A percentile compares a stretch with the other conserved stretches of the same genome.
Evolutionary conservation across 2,329 filamentous ascomycete species (phyloP).

Genomic region (Fusarium fracticaudum): DNA sequence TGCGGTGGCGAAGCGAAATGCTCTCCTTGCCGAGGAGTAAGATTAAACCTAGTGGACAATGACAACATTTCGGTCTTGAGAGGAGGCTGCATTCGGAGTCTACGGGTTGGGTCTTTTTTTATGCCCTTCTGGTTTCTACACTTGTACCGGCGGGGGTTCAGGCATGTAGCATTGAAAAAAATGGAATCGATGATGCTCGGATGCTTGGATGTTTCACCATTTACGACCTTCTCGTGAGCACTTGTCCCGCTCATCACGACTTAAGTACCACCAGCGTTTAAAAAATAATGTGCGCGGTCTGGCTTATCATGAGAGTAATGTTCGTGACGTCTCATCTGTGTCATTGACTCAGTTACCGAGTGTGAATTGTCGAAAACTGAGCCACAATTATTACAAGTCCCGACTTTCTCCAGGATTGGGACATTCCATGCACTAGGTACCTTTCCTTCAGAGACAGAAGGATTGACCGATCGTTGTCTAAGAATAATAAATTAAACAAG

Average conservation of each 20-base stretch:
- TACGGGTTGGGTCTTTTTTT: conserved; percentile 66
- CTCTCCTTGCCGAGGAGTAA: conserved; percentile 75
- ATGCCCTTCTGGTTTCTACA: conserved; percentile 58
- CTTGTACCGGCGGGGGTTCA: conserved; percentile 61
- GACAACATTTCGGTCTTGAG: conserved; percentile 59
- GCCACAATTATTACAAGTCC: not conserved
- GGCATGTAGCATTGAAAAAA: conserved; percentile 68
- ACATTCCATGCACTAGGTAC: not conserved
- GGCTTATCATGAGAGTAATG: not conserved
- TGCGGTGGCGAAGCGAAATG: conserved; percentile 88
- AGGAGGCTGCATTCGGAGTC: conserved; percentile 69
- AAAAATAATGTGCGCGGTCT: conserved; percentile 36
- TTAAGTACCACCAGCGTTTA: conserved; percentile 21
- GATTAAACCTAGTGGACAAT: conserved; percentile 61
- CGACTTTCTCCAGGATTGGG: not conserved
- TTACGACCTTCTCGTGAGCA: conserved; percentile 32
- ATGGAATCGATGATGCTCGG: conserved; percentile 62
- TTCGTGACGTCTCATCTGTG: not conserved
- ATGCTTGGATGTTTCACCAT: conserved; percentile 42
- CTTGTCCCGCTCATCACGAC: conserved; percentile 16
- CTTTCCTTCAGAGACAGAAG: too few relatives aligned
- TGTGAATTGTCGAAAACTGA: not conserved
- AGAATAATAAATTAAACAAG: too few relatives aligned
- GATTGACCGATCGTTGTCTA: too few relatives aligned
- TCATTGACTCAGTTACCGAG: not conserved